Base-by-base conservation (phyloP, 2,329 filamentous ascomycete genomes). In the Grosmannia huntii region DNA sequence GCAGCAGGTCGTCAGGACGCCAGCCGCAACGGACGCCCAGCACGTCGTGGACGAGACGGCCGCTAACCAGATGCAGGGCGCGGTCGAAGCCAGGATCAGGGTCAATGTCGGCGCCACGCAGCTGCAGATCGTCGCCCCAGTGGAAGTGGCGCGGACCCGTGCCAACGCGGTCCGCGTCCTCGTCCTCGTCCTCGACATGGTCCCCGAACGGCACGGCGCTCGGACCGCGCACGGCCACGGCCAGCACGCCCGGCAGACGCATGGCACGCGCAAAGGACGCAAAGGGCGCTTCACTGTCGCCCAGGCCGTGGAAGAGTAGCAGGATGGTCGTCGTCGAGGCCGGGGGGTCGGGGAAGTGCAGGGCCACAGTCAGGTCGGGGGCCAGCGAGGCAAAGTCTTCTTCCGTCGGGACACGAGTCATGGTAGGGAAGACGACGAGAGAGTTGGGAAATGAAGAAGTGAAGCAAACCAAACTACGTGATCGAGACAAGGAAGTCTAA, bases 291-390 rank as follows among this genome's bases (percentile, higher is more conserved):
- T 89, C 80, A 38, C 80, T 83, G 72, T 95, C 90, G 62, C 90
- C 90, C 14, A 95, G 80, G 62, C 90, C 90, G 70, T 95, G 90
- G 59, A 95, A 82, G 56, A 95, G 80, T 67, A 95, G 73, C 61
- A 95, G 82, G 64, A 95, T 77, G 65, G 91, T 86, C 50, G 84
- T 87, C 11, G 86, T 82, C 14, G 80, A 79, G 61, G 86, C 81
- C 44, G 79, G 73, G 25, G 79, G 76, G 31, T 73, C 69, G 49
- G 78, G 78, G 66, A 74, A 78, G 64, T 78, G 72, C 52, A 79
- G 68, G 55, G 74, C 71, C 60, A 76, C 66, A 14, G 72, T 71
- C 56, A 80, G 70, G 51, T 66, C 66, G 46, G 72, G 66, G 25
- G 69, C 62, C 46, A 80, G 71, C 33, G 72, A 64, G 44, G 70